Evolutionary conservation across 2,329 filamentous ascomycete genomes (phyloP).

Genomic region (Zopfia rhizophila): DNA sequence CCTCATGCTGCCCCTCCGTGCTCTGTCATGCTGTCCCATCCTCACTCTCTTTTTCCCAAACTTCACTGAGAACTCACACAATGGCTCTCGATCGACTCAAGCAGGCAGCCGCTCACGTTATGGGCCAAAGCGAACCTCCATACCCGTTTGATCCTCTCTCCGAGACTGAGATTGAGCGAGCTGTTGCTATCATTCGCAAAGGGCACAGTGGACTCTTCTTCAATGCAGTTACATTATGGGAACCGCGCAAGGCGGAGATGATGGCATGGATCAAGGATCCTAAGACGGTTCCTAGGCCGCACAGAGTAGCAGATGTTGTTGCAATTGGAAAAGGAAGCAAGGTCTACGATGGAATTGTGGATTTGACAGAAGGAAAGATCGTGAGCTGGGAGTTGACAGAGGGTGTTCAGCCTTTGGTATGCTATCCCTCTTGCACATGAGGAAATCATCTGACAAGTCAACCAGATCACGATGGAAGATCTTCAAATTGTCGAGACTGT

Average conservation of each 20-base stretch:
- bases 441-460: constrained; percentile 4
- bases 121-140: constrained; percentile 62
- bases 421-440: constrained; percentile 26
- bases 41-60: constrained; percentile 10
- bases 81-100: constrained; percentile 73
- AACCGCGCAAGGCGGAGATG: constrained; percentile 89
- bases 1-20: constrained; percentile 22
- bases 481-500: constrained; percentile 81
- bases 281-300: constrained; percentile 68
- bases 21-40: constrained; percentile 12
- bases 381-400: constrained; percentile 78
- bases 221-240: constrained; percentile 85
- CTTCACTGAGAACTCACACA: constrained; percentile 24
- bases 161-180: constrained; percentile 75
- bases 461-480: constrained; percentile 88
- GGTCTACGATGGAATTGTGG: constrained; percentile 84
- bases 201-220: constrained; percentile 79
- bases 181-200: constrained; percentile 74
- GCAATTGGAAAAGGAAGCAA: constrained; percentile 82
- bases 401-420: constrained; percentile 81
- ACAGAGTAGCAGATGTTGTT: constrained; percentile 82
- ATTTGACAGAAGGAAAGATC: constrained; percentile 74
- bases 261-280: constrained; percentile 78
- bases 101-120: constrained; percentile 71
- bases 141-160: constrained; percentile 85